Evolutionary conservation across 306 rosid species (phyloP), one percentile per base, ranked within the genome.

Genomic region (Prunus kanzakura): DNA sequence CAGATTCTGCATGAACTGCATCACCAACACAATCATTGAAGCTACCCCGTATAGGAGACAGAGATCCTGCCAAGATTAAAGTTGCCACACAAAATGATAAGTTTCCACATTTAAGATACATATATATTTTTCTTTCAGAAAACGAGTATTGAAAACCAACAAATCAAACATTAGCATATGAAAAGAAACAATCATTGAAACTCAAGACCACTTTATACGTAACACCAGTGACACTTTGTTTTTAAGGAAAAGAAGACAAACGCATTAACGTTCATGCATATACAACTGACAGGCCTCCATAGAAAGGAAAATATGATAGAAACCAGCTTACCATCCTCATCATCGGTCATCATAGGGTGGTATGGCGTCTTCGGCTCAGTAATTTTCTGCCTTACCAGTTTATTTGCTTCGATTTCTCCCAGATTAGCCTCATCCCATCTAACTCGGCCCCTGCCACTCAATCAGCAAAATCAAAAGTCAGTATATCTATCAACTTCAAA

Each of bases 281-380:
- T 49, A 41, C 49, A 79, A 62, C 61, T 71, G 54, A 80, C 25
- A 69, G 51, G 76, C 67, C 65, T 46, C 65, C 50, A 65, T 55
- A 67, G 3, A 45, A 61, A 16, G 71, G 32, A 35, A 54, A 15
- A 46, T 25, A 72, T 71, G 78, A 81, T 75, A 11, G 11, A 77
- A 61, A 47, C 15, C 50, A 2, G 51, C 81, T 30, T 71, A 95
- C 99, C 86, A 50, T 95, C 97, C 88, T 97, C 86, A 64, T 95
- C 97, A 80, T 92, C 97, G 57, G 93, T 96, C 81, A 92, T 80
- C 98, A 95, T 89, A 41, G 88, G 91, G 80, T 95, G 99, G 86
- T 95, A 95, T 46, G 99, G 99, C 49, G 99, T 95, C 91, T 95
- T 95, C 0, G 99, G 99, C 80, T 95, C 99, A 73, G 96, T 92